These are phyloP conservation scores for Ophiostoma ulmi DNA, from an alignment of 2,329 filamentous ascomycete species.

Conservation along the genomic window DNA sequence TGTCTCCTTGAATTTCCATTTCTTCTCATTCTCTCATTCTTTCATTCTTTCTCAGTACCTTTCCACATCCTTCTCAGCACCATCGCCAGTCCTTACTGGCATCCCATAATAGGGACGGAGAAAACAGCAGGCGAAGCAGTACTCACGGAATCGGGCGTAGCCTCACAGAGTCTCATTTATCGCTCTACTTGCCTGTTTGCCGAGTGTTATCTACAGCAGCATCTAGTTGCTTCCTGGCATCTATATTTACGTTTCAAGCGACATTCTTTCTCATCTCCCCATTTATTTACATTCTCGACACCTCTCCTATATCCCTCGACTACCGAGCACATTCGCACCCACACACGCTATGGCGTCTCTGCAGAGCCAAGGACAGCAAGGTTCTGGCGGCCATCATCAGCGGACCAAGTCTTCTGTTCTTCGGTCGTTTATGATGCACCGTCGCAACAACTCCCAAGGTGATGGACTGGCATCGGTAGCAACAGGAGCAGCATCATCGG, in stretches of 20 bases:
- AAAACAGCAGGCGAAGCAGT: neutral
- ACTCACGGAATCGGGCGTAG: neutral
- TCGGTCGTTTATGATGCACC: constrained; percentile 47
- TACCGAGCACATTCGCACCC: neutral
- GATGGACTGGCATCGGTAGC: constrained; percentile 34
- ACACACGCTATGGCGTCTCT: constrained; percentile 24
- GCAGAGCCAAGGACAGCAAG: constrained; percentile 11
- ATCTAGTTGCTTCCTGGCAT: neutral
- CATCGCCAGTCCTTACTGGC: neutral
- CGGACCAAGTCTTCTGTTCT: constrained; percentile 48
- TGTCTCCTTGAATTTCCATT: neutral
- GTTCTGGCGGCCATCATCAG: constrained; percentile 33
- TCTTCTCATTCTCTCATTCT: neutral
- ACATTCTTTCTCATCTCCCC: neutral
- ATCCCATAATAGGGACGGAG: neutral
- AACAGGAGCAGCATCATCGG: constrained; percentile 17
- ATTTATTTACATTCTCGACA: neutral
- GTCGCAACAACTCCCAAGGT: constrained; percentile 44
- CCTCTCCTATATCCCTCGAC: neutral
- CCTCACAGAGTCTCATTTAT: neutral
- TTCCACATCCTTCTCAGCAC: neutral
- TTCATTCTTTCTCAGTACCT: neutral
- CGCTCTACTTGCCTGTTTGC: neutral
- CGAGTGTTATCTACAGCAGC: neutral
- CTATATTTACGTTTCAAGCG: neutral